Percentiles rank a stretch among this genome's conserved stretches.
phyloP scores from a whole-genome alignment of 1,284 basidiomycete species.

The Boletus sp. region DNA sequence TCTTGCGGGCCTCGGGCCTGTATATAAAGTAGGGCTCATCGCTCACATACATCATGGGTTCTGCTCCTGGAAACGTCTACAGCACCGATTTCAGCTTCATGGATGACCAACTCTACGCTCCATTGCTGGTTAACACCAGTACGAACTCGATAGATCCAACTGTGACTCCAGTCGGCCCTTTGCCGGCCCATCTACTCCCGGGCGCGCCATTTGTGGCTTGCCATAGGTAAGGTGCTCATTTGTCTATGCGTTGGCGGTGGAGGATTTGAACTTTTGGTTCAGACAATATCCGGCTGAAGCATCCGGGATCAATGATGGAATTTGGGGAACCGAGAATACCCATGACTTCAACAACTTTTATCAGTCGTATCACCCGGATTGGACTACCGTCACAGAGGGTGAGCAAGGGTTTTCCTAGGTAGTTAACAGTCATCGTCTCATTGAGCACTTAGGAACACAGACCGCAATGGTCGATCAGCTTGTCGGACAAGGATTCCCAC shows the following conservation, averaged over 20 bases:
- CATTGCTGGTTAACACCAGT: background rate
- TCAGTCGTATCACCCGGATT: background rate
- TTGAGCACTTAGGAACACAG: background rate
- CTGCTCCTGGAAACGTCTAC: background rate
- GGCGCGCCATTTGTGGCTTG: background rate
- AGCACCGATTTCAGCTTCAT: background rate
- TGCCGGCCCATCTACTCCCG: background rate
- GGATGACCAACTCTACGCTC: background rate
- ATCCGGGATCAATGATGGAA: background rate
- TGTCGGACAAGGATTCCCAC: background rate
- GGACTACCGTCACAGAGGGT: constrained; percentile 2
- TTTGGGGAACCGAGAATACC: too few relatives aligned
- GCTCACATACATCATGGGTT: background rate
- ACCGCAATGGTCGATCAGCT: background rate
- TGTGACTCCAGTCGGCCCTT: background rate
- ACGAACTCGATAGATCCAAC: background rate
- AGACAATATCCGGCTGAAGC: background rate
- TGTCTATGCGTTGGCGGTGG: too few relatives aligned
- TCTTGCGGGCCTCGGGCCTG: too few relatives aligned
- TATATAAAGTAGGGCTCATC: background rate
- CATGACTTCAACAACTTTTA: background rate
- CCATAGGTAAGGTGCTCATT: background rate
- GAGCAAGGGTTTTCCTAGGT: background rate
- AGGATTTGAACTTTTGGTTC: constrained; percentile 3
- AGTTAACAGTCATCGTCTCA: background rate